phyloP scores from a whole-genome alignment of 768 basidiomycete species.

The Lentinus tigrinus region DNA sequence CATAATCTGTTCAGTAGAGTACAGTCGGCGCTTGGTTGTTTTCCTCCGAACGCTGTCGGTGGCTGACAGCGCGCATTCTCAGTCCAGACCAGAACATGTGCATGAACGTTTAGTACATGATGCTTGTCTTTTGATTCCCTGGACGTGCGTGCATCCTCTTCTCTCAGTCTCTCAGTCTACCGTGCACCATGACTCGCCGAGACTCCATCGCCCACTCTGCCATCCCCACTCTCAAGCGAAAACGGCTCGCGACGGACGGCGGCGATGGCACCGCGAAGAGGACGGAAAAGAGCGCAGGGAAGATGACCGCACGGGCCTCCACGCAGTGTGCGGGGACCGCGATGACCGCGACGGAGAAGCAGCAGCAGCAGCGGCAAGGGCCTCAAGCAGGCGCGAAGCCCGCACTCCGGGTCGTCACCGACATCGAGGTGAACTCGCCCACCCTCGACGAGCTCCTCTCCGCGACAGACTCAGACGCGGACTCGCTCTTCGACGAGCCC shows the following conservation, averaged over 20 bases:
- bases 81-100: neutral
- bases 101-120: neutral
- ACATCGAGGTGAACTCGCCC: slow-evolving; percentile 1
- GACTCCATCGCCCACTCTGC: neutral
- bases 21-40: neutral
- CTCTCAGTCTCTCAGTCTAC: neutral
- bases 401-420: slow-evolving; percentile 6
- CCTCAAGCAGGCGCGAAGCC: neutral
- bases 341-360: too few species aligned
- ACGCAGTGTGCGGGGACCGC: too few species aligned
- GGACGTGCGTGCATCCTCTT: neutral
- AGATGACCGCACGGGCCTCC: too few species aligned
- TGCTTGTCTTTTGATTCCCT: neutral
- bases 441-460: slow-evolving; percentile 4
- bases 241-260: neutral
- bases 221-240: slow-evolving; percentile 6
- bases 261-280: neutral
- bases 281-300: neutral
- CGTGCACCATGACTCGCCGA: neutral
- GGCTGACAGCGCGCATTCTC: neutral
- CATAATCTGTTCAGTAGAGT: neutral
- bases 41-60: neutral
- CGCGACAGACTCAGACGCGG: slow-evolving; percentile 19
- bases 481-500: slow-evolving; percentile 55
- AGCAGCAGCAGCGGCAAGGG: too few species aligned